These are phyloP conservation scores for Beverwykella pulmonaria DNA, from an alignment of 495 filamentous ascomycete genomes.

Conservation along the genomic window DNA sequence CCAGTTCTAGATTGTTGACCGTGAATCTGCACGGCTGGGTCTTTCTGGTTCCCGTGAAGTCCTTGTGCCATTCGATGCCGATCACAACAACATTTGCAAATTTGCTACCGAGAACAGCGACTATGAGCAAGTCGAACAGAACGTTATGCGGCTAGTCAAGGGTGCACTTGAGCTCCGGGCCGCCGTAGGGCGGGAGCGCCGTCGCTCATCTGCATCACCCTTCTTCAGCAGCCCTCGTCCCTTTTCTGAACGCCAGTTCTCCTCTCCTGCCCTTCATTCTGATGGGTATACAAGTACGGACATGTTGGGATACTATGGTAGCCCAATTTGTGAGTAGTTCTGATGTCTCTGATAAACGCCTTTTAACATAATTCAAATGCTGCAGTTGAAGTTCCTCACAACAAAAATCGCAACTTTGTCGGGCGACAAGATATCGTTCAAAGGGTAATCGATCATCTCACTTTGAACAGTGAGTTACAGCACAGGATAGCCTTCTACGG, in stretches of 20 bases:
- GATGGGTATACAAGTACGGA: not conserved
- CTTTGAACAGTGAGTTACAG: not conserved
- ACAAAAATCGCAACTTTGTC: constrained; percentile 1
- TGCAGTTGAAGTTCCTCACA: constrained; percentile 10
- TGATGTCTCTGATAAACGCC: not conserved
- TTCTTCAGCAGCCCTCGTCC: not conserved
- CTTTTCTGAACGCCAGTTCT: not conserved
- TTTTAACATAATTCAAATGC: not conserved
- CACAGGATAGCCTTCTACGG: constrained; percentile 2
- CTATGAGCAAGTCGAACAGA: constrained; percentile 11
- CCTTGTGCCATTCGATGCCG: not conserved
- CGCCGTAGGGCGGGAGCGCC: not conserved
- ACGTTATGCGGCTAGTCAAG: not conserved
- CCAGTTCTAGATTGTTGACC: not conserved
- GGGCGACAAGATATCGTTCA: constrained; percentile 1
- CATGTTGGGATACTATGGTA: not conserved
- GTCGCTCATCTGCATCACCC: not conserved
- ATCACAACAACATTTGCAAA: constrained; percentile 10
- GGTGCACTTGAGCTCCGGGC: not conserved
- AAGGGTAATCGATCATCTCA: not conserved
- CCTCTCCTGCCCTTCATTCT: not conserved
- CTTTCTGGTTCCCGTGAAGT: constrained; percentile 1
- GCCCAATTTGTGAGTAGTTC: constrained; percentile 8
- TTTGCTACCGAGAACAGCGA: constrained; percentile 2
- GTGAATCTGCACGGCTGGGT: not conserved